Evolutionary conservation across 164 flowering plant genomes (phyloP).

Genomic region (Paratinospora sagittata): DNA sequence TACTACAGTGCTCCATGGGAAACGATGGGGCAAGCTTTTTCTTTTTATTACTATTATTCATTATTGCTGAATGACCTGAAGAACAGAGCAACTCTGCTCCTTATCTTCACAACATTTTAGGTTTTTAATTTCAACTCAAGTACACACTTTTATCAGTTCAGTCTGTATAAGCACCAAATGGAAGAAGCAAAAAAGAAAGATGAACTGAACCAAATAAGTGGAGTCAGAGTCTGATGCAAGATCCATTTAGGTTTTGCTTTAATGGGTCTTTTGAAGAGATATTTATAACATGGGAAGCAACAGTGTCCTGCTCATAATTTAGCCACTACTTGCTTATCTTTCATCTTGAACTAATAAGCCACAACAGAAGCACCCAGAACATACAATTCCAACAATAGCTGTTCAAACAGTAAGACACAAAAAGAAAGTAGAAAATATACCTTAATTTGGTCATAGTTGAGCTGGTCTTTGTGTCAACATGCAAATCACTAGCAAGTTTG

Average conservation of each 20-base stretch:
- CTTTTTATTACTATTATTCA: background rate
- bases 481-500: too few species aligned
- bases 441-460: too few species aligned
- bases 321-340: background rate
- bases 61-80: background rate
- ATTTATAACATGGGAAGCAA: background rate
- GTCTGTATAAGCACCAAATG: background rate
- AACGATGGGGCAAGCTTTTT: background rate
- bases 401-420: too few species aligned
- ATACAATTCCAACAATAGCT: too few species aligned
- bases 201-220: background rate
- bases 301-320: background rate
- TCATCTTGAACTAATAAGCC: background rate
- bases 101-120: background rate
- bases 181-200: too few species aligned
- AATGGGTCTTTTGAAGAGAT: background rate
- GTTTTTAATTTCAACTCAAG: background rate
- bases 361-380: background rate
- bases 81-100: background rate
- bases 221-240: constrained; percentile 1
- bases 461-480: too few species aligned
- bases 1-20: background rate
- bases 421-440: too few species aligned
- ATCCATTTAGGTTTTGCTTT: background rate
- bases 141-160: background rate